Conservation (phyloP, 2,329 filamentous ascomycete genomes). For the Pestalotiopsis sp. region DNA sequence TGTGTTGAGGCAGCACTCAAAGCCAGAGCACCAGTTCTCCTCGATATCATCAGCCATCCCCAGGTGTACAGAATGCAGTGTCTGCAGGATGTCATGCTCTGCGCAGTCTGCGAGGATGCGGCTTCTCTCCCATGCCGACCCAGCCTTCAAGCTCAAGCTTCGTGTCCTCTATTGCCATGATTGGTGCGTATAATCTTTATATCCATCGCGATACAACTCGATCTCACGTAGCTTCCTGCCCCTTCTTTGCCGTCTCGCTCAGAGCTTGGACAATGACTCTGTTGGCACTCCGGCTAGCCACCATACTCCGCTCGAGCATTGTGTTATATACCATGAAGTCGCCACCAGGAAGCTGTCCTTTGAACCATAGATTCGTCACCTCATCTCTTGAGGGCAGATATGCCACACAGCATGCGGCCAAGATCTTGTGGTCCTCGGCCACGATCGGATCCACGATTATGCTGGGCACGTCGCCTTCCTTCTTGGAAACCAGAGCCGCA, state of each 20-base stretch:
- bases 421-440: constrained; percentile 74
- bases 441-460: constrained; percentile 82
- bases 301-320: constrained; percentile 43
- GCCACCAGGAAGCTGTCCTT: constrained; percentile 62
- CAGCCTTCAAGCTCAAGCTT: neutral
- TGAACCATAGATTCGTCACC: constrained; percentile 93
- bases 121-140: neutral
- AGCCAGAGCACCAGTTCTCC: neutral
- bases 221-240: constrained; percentile 20
- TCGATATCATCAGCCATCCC: neutral
- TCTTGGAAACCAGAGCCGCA: constrained; percentile 69
- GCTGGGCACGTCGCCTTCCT: constrained; percentile 36
- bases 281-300: constrained; percentile 45
- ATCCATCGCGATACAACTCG: neutral
- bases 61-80: neutral
- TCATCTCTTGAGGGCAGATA: constrained; percentile 88
- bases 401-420: constrained; percentile 86
- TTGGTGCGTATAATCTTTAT: neutral
- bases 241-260: constrained; percentile 35
- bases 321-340: constrained; percentile 42
- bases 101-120: neutral
- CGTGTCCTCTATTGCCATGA: neutral
- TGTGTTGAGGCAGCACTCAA: neutral
- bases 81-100: neutral
- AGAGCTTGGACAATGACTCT: constrained; percentile 42